Evolutionary conservation across 1,139 yeast genomes (phyloP).

Genomic region (Taphrina confusa): DNA sequence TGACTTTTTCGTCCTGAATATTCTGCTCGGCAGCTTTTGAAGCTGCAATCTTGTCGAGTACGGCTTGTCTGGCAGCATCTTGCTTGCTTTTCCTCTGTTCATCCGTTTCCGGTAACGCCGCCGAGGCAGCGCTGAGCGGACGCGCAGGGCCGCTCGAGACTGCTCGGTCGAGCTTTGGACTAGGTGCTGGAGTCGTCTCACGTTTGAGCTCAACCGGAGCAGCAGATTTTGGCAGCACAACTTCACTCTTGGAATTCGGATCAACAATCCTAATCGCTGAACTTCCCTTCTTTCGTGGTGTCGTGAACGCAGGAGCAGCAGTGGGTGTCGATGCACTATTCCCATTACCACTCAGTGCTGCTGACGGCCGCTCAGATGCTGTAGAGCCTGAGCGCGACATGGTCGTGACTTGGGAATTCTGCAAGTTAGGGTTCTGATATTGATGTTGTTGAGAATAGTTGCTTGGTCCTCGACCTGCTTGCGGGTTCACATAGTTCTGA

Average conservation of each 20-base stretch:
- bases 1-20: background rate
- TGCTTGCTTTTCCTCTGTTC: conserved; percentile 30
- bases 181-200: conserved; percentile 7
- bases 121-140: background rate
- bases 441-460: conserved; percentile 15
- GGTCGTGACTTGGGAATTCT: conserved; percentile 6
- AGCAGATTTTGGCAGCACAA: conserved; percentile 39
- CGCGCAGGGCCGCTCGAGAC: conserved; percentile 10
- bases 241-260: conserved; percentile 42
- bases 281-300: conserved; percentile 38
- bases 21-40: conserved; percentile 19
- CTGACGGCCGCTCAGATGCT: conserved; percentile 17
- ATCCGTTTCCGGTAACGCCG: conserved; percentile 8
- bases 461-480: conserved; percentile 11
- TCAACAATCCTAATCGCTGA: conserved; percentile 41
- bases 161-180: conserved; percentile 13
- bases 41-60: conserved; percentile 22
- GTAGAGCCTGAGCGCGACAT: conserved; percentile 18
- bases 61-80: conserved; percentile 26
- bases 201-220: conserved; percentile 38
- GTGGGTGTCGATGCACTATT: conserved; percentile 4
- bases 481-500: conserved; percentile 21
- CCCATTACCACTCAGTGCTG: background rate
- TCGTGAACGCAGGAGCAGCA: conserved; percentile 16
- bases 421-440: conserved; percentile 26